Evolutionary conservation across 148 eudicot genomes (phyloP), one percentile per base, ranked within the genome.

Genomic region (Selenicereus undatus): DNA sequence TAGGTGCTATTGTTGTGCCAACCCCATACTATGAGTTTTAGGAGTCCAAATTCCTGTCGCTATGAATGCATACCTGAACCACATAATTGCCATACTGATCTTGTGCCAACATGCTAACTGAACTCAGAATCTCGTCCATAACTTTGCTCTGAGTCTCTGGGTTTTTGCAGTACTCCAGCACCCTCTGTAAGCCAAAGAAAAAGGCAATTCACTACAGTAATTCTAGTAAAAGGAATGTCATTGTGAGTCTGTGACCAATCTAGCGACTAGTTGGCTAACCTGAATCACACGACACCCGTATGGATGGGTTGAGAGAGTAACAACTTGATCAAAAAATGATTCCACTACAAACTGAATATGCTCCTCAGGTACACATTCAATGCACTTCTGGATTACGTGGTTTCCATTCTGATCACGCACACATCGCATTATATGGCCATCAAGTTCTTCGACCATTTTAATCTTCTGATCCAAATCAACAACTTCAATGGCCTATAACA

Each of bases 401-500:
- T 97, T 97, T 32, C 99, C 99, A 86, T 97, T 97, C 82, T 97
- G 99, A 90, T 97, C 99, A 81, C 99, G 97, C 50, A 97, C 99
- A 85, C 99, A 97, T 17, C 99, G 98, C 95, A 97, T 94, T 51
- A 97, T 87, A 72, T 94, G 91, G 79, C 97, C 97, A 85, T 94
- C 94, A 73, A 97, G 93, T 86, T 97, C 99, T 85, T 81, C 86
- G 72, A 94, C 99, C 97, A 97, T 94, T 89, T 88, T 86, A 76
- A 94, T 92, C 90, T 97, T 97, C 82, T 97, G 99, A 86, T 97
- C 99, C 90, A 97, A 83, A 85, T 92, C 99, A 74, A 97, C 99
- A 69, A 94, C 99, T 91, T 97, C 99, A 81, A 97, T 94, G 65
- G 99, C 99, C 99, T 97, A 87, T 36, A 56, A 56, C 66, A 73